phyloP scores from a whole-genome alignment of 228 moss, liverwort and hornwort species.

The Sphagnum magellanicum region DNA sequence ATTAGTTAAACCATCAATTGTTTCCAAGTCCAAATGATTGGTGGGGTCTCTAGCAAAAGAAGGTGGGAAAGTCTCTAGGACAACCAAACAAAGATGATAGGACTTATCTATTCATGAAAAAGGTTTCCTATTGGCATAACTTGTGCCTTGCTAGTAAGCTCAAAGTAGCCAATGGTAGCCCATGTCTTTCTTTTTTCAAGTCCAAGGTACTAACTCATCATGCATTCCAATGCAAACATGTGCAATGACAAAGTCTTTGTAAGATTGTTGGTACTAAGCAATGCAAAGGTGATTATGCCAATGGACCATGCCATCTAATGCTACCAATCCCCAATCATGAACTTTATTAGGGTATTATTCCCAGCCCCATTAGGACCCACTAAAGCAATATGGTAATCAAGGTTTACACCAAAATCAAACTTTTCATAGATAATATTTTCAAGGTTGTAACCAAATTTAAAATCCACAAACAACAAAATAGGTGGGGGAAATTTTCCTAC shows the following conservation, averaged over 20 bases:
- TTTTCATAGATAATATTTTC: constrained; percentile 66
- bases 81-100: constrained; percentile 83
- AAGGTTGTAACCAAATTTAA: constrained; percentile 70
- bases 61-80: constrained; percentile 82
- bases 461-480: constrained; percentile 81
- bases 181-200: constrained; percentile 89
- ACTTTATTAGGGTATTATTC: constrained; percentile 82
- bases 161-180: constrained; percentile 75
- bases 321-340: constrained; percentile 93
- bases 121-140: constrained; percentile 90
- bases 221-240: constrained; percentile 68
- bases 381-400: constrained; percentile 84
- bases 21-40: constrained; percentile 89
- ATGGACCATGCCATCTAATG: constrained; percentile 88
- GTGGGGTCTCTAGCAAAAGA: constrained; percentile 79
- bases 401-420: constrained; percentile 90
- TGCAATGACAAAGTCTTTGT: constrained; percentile 60
- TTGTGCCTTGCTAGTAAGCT: constrained; percentile 78
- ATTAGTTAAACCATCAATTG: constrained; percentile 75
- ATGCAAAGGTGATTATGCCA: constrained; percentile 93
- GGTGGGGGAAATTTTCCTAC: constrained; percentile 95
- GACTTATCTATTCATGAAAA: constrained; percentile 76
- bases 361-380: constrained; percentile 96
- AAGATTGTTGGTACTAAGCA: constrained; percentile 92
- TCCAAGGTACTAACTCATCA: constrained; percentile 82